Base-by-base conservation (phyloP, 352 stramenopile genomes). In the Blastocystis hominis region DNA sequence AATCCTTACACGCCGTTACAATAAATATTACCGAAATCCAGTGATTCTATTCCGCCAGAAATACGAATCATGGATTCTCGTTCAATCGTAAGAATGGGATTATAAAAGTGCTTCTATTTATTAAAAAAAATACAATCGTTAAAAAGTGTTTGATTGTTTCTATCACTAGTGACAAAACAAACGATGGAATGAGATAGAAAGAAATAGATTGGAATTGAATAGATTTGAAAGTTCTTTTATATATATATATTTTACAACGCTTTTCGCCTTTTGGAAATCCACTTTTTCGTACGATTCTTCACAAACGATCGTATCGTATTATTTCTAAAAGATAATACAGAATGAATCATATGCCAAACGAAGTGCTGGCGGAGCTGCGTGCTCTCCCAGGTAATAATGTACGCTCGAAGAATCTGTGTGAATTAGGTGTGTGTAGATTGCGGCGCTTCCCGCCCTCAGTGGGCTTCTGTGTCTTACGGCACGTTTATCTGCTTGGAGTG, bases 401-500 rank as follows among this genome's bases (percentile, higher is more conserved):
- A 59, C 15, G 30, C 46, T 24, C n/a, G 13, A 36, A 46, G 54
- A 17, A 20, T 86, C 56, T 20, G 17, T 0, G 6, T 46, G 20
- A 56, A n/a, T 64, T 53, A 84, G 72, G 72, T 84, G 20, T 84
- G 88, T 68, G 86, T 56, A 50, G 88, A 89, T 86, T 89, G 88
- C 42, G 79, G 77, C 44, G 47, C 63, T 44, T 68, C 78, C 17
- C 38, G 88, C 68, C 88, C 88, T 1, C 78, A 86, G 24, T 89
- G 88, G 88, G 88, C 88, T 3, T 89, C 88, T 75, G 80, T 89
- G 46, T 50, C 88, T n/a, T 89, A 88, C 64, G 88, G 88, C 34
- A 79, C 86, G 1, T 89, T 89, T 89, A 89, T 89, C 46, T 89
- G 88, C 64, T 54, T 89, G 3, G 80, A 89, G 44, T 89, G 88